Conservation (phyloP, 192 early-diverging fungal genomes). For the Linnemannia exigua region DNA sequence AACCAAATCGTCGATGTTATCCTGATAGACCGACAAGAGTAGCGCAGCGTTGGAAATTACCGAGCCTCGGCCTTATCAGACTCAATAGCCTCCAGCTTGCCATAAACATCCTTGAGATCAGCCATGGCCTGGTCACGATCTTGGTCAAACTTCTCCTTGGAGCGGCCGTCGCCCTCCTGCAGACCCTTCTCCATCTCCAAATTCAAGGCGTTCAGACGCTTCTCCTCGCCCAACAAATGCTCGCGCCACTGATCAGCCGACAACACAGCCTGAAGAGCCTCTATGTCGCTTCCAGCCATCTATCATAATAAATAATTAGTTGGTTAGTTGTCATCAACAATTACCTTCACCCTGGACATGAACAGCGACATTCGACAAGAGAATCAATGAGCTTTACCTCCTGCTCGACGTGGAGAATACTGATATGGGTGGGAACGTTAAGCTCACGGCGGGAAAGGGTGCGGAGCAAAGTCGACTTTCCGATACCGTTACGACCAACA, state of each 20-base stretch:
- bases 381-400: conserved; percentile 69
- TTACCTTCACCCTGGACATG: not conserved
- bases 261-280: conserved; percentile 90
- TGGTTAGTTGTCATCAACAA: not conserved
- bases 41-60: conserved; percentile 37
- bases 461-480: conserved; percentile 85
- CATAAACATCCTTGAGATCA: conserved; percentile 85
- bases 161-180: conserved; percentile 62
- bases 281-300: conserved; percentile 92
- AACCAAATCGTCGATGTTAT: not conserved
- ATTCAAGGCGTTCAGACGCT: conserved; percentile 69
- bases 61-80: conserved; percentile 95
- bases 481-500: conserved; percentile 94
- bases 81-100: conserved; percentile 94
- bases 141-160: conserved; percentile 60
- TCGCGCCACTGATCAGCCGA: conserved; percentile 95
- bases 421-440: conserved; percentile 89
- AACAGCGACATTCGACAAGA: not conserved
- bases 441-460: conserved; percentile 90
- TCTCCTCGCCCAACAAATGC: conserved; percentile 89
- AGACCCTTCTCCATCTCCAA: conserved; percentile 65
- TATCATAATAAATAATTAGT: conserved; percentile 36
- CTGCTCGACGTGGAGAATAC: conserved; percentile 98
- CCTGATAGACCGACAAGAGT: not conserved
- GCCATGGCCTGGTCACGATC: conserved; percentile 50